phyloP scores from a whole-genome alignment of 148 eudicot genomes.

The Fagopyrum homotropicum region DNA sequence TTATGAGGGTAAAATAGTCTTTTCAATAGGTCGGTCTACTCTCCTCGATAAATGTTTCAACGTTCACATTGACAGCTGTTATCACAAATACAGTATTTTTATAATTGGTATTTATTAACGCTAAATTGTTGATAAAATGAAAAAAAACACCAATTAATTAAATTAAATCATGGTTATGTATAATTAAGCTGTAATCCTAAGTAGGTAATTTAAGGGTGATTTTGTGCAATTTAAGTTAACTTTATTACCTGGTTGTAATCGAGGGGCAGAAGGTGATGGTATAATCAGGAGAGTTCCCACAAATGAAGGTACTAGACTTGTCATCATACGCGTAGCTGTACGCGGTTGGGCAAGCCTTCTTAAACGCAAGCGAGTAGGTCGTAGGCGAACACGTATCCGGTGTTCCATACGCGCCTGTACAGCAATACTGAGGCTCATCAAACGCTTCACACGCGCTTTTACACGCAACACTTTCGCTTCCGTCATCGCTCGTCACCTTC shows the following conservation, averaged over 20 bases:
- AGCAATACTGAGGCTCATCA: constrained; percentile 37
- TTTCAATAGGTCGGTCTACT: neutral
- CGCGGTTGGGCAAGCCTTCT: constrained; percentile 70
- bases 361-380: constrained; percentile 50
- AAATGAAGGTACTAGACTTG: constrained; percentile 66
- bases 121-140: too few species aligned
- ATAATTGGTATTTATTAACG: too few species aligned
- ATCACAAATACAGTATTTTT: too few species aligned
- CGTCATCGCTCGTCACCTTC: constrained; percentile 21
- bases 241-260: constrained; percentile 49
- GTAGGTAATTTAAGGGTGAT: neutral
- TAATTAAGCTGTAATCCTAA: too few species aligned
- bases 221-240: neutral
- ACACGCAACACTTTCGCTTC: constrained; percentile 28
- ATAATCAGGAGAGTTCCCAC: constrained; percentile 50
- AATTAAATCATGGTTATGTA: too few species aligned
- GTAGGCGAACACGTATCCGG: constrained; percentile 71
- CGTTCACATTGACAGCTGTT: neutral
- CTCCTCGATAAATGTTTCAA: neutral
- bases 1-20: neutral
- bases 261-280: constrained; percentile 68
- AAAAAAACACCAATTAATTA: too few species aligned
- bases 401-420: constrained; percentile 48
- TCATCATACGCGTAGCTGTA: constrained; percentile 90
- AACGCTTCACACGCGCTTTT: constrained; percentile 63